Base-by-base conservation (phyloP, 108 stramenopile genomes). In the Aurantiochytrium sp. region DNA sequence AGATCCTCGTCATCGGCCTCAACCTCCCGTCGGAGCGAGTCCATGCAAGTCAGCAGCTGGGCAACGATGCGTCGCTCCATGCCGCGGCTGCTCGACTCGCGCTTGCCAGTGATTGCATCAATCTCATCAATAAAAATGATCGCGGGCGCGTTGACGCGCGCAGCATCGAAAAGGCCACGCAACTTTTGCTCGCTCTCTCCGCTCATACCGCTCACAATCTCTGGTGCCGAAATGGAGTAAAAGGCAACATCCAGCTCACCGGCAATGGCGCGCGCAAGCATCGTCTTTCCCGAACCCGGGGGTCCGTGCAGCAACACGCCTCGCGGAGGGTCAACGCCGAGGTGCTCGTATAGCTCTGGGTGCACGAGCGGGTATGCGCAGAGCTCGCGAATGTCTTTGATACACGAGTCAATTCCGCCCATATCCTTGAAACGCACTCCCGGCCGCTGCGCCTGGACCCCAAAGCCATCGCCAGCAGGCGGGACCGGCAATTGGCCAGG, bases 61-160 rank as follows among this genome's bases (percentile, higher is more conserved):
- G 98, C 98, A 10, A 99, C 98, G 73, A 99, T 98, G 28, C 98
- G 93, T 72, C 97, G 96, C 90, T 99, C 98, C 98, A 99, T 99
- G 4, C 97, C 96, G n/a, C 93, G 83, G 21, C 90, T 83, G 45
- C 59, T 60, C 21, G 49, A 57, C 90, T 98, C 94, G 58, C 92
- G 89, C 89, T 93, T 93, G 14, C 91, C 89, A 4, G 94, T 93
- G 87, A 94, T 93, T 55, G 92, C 94, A 49, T 94, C 94, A 16
- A 94, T 89, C 72, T 93, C 93, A 72, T 94, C 94, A 44, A 94
- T 92, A 88, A 94, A 94, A 18, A 94, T 87, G 42, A 94, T 60
- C 58, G 93, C 89, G 42, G 94, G 94, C n/a, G 94, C 94, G 25
- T 57, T 90, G 5, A 64, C 93, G n/a, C 94, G 91, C 42, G 99